phyloP scores from a whole-genome alignment of 192 early-diverging fungal species.

The Coemansia asiatica region DNA sequence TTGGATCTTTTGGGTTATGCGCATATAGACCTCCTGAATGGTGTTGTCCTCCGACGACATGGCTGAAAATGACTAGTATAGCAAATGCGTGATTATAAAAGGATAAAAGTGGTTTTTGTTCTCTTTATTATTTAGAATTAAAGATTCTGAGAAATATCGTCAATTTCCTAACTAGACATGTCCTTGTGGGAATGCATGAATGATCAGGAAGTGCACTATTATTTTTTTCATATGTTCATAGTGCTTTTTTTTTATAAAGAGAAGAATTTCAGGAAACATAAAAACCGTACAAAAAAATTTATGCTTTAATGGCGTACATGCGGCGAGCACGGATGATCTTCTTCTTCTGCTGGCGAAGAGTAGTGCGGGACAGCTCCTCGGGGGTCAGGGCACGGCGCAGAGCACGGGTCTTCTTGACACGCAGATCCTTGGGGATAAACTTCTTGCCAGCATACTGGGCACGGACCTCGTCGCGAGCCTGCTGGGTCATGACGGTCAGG shows the following conservation, averaged over 20 bases:
- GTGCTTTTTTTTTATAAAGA: not conserved
- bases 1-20: conserved; percentile 48
- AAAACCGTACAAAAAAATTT: conserved; percentile 33
- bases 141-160: too few relatives aligned
- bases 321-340: conserved; percentile 85
- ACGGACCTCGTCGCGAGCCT: conserved; percentile 85
- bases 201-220: not conserved
- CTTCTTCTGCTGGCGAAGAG: conserved; percentile 88
- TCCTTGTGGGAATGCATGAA: too few relatives aligned
- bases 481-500: conserved; percentile 94
- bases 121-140: too few relatives aligned
- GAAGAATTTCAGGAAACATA: not conserved
- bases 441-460: conserved; percentile 93
- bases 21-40: conserved; percentile 44
- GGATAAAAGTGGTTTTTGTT: not conserved
- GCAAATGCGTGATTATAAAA: not conserved
- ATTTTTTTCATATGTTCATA: not conserved
- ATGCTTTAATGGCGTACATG: conserved; percentile 89
- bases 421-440: conserved; percentile 93
- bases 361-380: conserved; percentile 77
- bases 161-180: too few relatives aligned
- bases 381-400: conserved; percentile 93
- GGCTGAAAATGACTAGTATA: not conserved
- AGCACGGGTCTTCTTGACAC: conserved; percentile 98
- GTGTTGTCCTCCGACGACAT: conserved; percentile 36